These are phyloP conservation scores for Phytophthora meadii DNA, from an alignment of 352 stramenopile species.

Conservation along the genomic window DNA sequence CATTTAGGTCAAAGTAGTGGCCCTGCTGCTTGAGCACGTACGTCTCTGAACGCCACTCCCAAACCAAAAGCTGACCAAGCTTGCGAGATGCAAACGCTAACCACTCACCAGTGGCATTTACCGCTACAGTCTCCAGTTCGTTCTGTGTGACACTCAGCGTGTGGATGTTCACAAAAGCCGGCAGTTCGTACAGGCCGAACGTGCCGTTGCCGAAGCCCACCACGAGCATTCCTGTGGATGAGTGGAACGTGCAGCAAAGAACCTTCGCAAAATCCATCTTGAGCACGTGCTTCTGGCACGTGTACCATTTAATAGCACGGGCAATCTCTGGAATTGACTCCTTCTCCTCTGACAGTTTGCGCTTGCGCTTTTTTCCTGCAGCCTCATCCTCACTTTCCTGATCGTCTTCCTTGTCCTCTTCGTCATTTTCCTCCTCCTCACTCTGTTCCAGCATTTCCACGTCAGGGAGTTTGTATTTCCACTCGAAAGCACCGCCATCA, in stretches of 20 bases:
- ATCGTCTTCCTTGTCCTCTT: slow-evolving; percentile 38
- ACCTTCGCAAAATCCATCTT: slow-evolving; percentile 93
- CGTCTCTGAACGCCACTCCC: slow-evolving; percentile 99
- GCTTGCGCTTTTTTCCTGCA: slow-evolving; percentile 32
- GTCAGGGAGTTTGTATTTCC: slow-evolving; percentile 75
- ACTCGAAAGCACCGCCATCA: slow-evolving; percentile 90
- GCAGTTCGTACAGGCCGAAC: slow-evolving; percentile 98
- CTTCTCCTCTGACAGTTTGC: slow-evolving; percentile 29
- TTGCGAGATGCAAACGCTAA: slow-evolving; percentile 97
- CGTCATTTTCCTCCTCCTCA: slow-evolving; percentile 39
- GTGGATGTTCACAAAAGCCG: slow-evolving; percentile 96
- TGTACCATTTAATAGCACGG: slow-evolving; percentile 84
- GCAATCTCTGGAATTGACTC: slow-evolving; percentile 67
- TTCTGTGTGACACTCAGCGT: slow-evolving; percentile 94
- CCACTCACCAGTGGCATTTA: slow-evolving; percentile 98
- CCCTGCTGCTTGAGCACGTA: slow-evolving; percentile 99
- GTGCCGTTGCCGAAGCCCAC: slow-evolving; percentile 97
- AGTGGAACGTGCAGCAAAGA: slow-evolving; percentile 91
- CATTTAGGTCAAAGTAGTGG: slow-evolving; percentile 98
- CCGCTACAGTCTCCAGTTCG: slow-evolving; percentile 91
- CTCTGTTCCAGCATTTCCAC: slow-evolving; percentile 38
- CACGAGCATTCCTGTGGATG: slow-evolving; percentile 88
- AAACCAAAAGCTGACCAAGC: slow-evolving; percentile 99
- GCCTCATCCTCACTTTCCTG: slow-evolving; percentile 33
- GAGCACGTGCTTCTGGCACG: slow-evolving; percentile 87